phyloP scores from a whole-genome alignment of 768 basidiomycete species.

The Rhodocollybia butyracea region DNA sequence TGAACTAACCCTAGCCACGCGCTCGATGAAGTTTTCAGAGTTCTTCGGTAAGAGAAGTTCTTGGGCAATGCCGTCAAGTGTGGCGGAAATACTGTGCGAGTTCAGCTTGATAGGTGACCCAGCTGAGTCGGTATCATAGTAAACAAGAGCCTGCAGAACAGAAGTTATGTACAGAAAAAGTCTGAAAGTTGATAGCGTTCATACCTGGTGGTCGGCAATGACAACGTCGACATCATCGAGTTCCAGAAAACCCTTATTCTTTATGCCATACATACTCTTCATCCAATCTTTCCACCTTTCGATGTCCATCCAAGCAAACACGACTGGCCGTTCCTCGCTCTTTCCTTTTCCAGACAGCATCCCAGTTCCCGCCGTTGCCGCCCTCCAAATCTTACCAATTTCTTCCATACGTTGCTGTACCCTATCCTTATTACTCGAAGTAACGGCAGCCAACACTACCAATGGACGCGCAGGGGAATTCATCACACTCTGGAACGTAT shows the following conservation, averaged over 20 bases:
- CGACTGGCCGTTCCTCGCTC: conserved; percentile 45
- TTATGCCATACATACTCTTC: conserved; percentile 86
- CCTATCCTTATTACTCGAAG: conserved; percentile 28
- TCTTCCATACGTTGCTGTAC: conserved; percentile 47
- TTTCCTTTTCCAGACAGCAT: conserved; percentile 29
- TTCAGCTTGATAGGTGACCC: conserved; percentile 57
- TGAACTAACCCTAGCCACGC: conserved; percentile 52
- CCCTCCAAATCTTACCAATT: conserved; percentile 61
- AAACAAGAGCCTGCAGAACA: conserved; percentile 56
- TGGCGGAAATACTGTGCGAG: conserved; percentile 52
- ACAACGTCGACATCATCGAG: conserved; percentile 50
- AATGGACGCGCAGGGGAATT: conserved; percentile 70
- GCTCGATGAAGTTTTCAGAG: conserved; percentile 71
- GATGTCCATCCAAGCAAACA: conserved; percentile 90
- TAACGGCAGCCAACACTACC: conserved; percentile 70
- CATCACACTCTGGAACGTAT: conserved; percentile 85
- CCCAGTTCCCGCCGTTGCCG: conserved; percentile 45
- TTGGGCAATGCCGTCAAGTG: conserved; percentile 62
- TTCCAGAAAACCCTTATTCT: conserved; percentile 12
- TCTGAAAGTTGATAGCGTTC: conserved; percentile 15
- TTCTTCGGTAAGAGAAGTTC: conserved; percentile 50
- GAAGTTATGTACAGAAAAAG: not conserved
- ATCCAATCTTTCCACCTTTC: conserved; percentile 86
- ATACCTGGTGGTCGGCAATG: conserved; percentile 79
- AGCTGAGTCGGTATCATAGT: conserved; percentile 66